Base-by-base conservation (phyloP, 805 yeast species). In the Saccharomyces jurei region DNA sequence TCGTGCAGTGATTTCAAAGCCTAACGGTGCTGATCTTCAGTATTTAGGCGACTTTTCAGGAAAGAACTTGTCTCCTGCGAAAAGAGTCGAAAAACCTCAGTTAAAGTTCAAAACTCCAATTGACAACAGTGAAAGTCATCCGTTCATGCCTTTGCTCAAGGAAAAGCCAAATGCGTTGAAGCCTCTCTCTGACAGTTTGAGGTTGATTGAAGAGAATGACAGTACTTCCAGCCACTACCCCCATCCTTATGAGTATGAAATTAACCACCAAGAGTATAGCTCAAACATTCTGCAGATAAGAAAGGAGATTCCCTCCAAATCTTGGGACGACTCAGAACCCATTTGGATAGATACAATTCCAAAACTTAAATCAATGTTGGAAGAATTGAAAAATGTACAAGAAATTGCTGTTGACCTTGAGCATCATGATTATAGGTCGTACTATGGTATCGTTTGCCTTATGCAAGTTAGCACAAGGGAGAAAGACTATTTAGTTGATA, bases 321-420 rank as follows among this genome's bases (percentile, higher is more conserved):
- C 84, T 8, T 89, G 96, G 96, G 79, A 76, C 6, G 65, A 77
- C 1, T 79, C 85, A 1, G 73, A 74, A 13, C 84, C 92, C 13
- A 77, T 74, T 1, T 89, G 94, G 88, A 87, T 94, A 0, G 90
- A 87, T 58, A 75, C 78, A 1, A 70, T 73, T 0, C 82, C 77
- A 25, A 71, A 74, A 26, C 67, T 94, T 27, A 62, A 71, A 1
- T 69, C 65, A 5, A 80, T 94, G 86, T 59, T 89, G 1, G 66
- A 71, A 0, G 79, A 77, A 6, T 74, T 94, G 48, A 66, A 69
- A 51, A 64, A 68, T 3, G 76, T 77, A 54, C 71, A 75, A 1
- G 96, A 82, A 54, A 80, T 94, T 44, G 99, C 98, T 1, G 86
- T 94, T 14, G 99, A 94, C 76, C 79, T 94, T 57, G 99, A 94